Evolutionary conservation across 2,329 filamentous ascomycete species (phyloP), one percentile per base, ranked within the genome.

Genomic region (Colletotrichum godetiae): DNA sequence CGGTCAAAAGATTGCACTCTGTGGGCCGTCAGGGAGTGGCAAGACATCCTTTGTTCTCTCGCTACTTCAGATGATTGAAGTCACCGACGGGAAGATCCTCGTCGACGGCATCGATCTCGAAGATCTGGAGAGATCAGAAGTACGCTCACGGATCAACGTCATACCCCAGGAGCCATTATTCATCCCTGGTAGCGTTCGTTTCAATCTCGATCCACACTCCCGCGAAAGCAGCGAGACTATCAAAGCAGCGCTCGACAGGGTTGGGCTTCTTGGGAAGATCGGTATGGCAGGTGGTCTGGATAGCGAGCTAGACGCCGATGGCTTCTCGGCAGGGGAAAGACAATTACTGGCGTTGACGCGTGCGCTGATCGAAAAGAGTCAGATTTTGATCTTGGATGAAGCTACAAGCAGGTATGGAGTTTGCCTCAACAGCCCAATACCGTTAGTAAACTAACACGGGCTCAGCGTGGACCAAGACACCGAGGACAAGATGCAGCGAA

Each of bases 161-260:
- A 78, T 89, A 4, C 84, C 88, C 0, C 88, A 91, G 79, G 87
- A 89, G 58, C 82, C 87, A 0, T 85, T 88, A 72, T 83, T 88
- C 22, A 78, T 90, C 8, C 82, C 82, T 1, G 87, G 86, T 1
- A 86, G 79, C 0, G 78, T 91, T 3, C 84, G 87, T 0, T 78
- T 82, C 7, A 91, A 90, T 56, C 78, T 87, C 1, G 87, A 89
- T 74, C 87, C 88, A 0, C 76, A 78, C 5, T 74, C 77, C 2
- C 74, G 76, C 6, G 79, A 79, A 53, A 80, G 81, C 1, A 84
- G 89, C 63, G 81, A 82, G 2, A 79, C 80, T 1, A 86, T 89
- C 67, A 81, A 83, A 35, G 75, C 78, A 4, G 86, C 85, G 0
- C 79, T 91, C 2, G 77, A 84, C 12, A 84, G 85, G 22, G 87